Percentiles rank a stretch among this genome's conserved stretches.
These are phyloP conservation scores for Phytopythium boreale DNA, from an alignment of 352 stramenopile genomes.

Conservation along the genomic window DNA sequence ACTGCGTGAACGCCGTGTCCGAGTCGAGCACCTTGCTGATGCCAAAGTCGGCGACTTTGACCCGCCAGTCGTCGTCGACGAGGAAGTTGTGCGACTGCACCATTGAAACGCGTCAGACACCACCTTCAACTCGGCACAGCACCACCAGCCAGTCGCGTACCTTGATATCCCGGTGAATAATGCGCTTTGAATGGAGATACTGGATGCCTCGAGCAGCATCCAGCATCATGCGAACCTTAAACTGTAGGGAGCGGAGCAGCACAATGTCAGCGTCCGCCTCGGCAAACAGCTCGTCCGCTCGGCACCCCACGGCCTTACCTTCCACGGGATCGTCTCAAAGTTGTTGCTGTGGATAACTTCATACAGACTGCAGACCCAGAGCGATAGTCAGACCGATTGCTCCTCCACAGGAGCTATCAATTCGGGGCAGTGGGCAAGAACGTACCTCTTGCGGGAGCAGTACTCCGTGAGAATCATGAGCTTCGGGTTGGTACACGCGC, in stretches of 20 bases:
- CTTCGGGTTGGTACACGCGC: slow-evolving; percentile 85
- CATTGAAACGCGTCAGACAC: not conserved
- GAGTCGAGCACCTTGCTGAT: slow-evolving; percentile 89
- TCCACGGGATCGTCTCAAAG: slow-evolving; percentile 88
- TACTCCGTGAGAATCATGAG: slow-evolving; percentile 90
- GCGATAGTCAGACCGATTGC: not conserved
- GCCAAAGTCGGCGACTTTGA: slow-evolving; percentile 88
- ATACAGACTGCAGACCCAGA: slow-evolving; percentile 56
- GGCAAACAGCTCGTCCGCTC: not conserved
- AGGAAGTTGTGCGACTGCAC: slow-evolving; percentile 87
- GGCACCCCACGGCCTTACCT: slow-evolving; percentile 35
- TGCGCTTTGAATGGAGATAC: slow-evolving; percentile 84
- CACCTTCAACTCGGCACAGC: not conserved
- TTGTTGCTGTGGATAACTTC: slow-evolving; percentile 89
- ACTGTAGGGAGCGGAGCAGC: slow-evolving; percentile 36
- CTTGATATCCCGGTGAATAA: slow-evolving; percentile 91
- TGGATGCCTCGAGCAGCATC: slow-evolving; percentile 86
- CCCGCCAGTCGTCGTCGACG: slow-evolving; percentile 87
- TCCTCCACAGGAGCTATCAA: not conserved
- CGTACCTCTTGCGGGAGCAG: slow-evolving; percentile 85
- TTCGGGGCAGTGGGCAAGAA: not conserved
- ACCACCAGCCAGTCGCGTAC: slow-evolving; percentile 17
- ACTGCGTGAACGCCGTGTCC: slow-evolving; percentile 85
- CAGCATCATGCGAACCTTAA: slow-evolving; percentile 90
- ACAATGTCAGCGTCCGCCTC: not conserved